Conservation (phyloP, 306 rosid genomes). For the Gastrolobium villosum region DNA sequence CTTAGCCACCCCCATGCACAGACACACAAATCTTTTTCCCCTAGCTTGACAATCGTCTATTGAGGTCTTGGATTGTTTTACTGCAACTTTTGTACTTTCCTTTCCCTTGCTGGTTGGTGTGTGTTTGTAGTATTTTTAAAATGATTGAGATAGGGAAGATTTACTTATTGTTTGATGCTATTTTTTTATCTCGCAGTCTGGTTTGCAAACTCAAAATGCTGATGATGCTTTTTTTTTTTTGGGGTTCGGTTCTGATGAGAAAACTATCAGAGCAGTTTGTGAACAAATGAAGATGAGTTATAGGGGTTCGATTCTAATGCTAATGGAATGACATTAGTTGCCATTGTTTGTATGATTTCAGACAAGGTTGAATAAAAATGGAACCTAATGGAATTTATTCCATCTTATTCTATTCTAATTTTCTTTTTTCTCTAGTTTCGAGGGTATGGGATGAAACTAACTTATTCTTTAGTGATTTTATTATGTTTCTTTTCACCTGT, state of each 20-base stretch:
- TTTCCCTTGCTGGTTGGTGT: slow-evolving; percentile 29
- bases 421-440: neutral
- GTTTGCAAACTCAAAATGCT: slow-evolving; percentile 45
- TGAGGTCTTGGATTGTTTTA: slow-evolving; percentile 52
- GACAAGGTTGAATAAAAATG: neutral
- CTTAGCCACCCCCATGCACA: no score
- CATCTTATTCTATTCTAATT: neutral
- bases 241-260: slow-evolving; percentile 71
- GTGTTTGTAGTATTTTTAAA: slow-evolving; percentile 34
- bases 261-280: slow-evolving; percentile 68
- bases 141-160: slow-evolving; percentile 10
- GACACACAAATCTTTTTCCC: no score
- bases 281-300: slow-evolving; percentile 70
- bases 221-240: slow-evolving; percentile 73
- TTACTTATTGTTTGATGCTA: slow-evolving; percentile 35
- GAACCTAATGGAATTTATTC: neutral
- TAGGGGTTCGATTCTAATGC: neutral
- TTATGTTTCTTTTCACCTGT: neutral
- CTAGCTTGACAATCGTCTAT: slow-evolving; percentile 44
- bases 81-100: slow-evolving; percentile 59
- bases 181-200: slow-evolving; percentile 52
- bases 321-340: no score
- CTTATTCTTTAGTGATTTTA: neutral
- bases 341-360: no score
- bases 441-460: neutral